A percentile compares a stretch with the other conserved stretches of the same genome.
Evolutionary conservation across 2,329 filamentous ascomycete species (phyloP).

Genomic region (Colletotrichum higginsianum): DNA sequence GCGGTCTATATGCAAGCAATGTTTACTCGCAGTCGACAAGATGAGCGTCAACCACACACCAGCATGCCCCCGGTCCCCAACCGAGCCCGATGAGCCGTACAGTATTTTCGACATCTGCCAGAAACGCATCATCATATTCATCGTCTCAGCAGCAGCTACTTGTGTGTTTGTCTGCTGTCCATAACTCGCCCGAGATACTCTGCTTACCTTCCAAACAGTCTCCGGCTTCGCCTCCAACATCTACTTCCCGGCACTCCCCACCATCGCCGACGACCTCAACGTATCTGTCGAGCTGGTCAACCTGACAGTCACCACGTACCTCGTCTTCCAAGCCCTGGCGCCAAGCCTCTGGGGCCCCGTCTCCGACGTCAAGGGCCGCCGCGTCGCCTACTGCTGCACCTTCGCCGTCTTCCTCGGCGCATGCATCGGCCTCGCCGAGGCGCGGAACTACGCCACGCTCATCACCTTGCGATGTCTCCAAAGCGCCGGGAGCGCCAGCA

Average conservation of each 20-base stretch:
- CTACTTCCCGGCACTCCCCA: constrained; percentile 64
- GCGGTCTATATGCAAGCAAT: not conserved
- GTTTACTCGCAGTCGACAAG: not conserved
- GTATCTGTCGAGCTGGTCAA: constrained; percentile 58
- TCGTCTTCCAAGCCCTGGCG: constrained; percentile 66
- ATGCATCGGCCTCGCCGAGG: constrained; percentile 62
- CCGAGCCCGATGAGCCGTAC: constrained; percentile 52
- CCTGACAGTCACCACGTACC: constrained; percentile 62
- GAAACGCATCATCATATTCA: constrained; percentile 61
- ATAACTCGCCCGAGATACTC: fast-evolving
- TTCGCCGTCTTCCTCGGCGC: constrained; percentile 63
- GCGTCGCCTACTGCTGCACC: constrained; percentile 62
- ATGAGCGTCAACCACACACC: not conserved
- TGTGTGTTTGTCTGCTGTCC: constrained; percentile 52
- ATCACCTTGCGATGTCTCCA: constrained; percentile 67
- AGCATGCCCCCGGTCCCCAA: not conserved
- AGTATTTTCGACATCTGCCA: constrained; percentile 67
- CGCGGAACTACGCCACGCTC: constrained; percentile 61
- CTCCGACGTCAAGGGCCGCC: constrained; percentile 63
- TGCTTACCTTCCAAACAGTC: constrained; percentile 46
- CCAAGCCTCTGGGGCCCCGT: constrained; percentile 66
- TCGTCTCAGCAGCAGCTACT: constrained; percentile 66
- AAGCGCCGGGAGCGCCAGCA: constrained; percentile 67
- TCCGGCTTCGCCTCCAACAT: constrained; percentile 61
- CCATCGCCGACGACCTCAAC: constrained; percentile 59